Percentiles rank a stretch among this genome's conserved stretches.
Conservation (phyloP, 2,329 filamentous ascomycete species). For the Calonectria hongkongensis region DNA sequence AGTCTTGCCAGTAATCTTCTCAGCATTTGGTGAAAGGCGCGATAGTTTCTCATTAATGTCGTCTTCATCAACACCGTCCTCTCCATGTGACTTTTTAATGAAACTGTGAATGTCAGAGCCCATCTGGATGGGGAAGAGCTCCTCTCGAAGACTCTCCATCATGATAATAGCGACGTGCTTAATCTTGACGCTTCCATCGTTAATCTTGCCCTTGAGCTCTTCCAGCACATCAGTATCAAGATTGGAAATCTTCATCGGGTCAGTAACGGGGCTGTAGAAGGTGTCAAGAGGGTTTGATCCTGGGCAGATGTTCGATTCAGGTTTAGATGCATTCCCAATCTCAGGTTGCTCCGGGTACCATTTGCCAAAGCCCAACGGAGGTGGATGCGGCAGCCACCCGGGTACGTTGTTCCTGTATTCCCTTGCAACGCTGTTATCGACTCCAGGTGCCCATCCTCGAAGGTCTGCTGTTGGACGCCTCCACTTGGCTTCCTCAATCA, state of each 20-base stretch:
- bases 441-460: constrained; percentile 59
- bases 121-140: constrained; percentile 67
- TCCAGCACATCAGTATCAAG: constrained; percentile 58
- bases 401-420: constrained; percentile 53
- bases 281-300: constrained; percentile 47
- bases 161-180: constrained; percentile 67
- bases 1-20: constrained; percentile 40
- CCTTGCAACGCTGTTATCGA: constrained; percentile 46
- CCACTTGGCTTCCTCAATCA: constrained; percentile 53
- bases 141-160: constrained; percentile 67
- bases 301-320: not conserved
- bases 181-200: constrained; percentile 59
- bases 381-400: constrained; percentile 54
- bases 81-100: constrained; percentile 56
- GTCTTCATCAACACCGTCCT: constrained; percentile 48
- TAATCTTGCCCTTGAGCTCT: constrained; percentile 51
- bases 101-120: constrained; percentile 62
- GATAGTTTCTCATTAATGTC: constrained; percentile 52
- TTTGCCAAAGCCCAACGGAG: constrained; percentile 55
- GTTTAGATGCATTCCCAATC: not conserved
- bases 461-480: constrained; percentile 49
- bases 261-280: constrained; percentile 61
- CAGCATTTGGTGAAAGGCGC: constrained; percentile 49
- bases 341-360: constrained; percentile 47
- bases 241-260: constrained; percentile 66